phyloP scores from a whole-genome alignment of 495 filamentous ascomycete genomes.

The Ramalina intermedia region DNA sequence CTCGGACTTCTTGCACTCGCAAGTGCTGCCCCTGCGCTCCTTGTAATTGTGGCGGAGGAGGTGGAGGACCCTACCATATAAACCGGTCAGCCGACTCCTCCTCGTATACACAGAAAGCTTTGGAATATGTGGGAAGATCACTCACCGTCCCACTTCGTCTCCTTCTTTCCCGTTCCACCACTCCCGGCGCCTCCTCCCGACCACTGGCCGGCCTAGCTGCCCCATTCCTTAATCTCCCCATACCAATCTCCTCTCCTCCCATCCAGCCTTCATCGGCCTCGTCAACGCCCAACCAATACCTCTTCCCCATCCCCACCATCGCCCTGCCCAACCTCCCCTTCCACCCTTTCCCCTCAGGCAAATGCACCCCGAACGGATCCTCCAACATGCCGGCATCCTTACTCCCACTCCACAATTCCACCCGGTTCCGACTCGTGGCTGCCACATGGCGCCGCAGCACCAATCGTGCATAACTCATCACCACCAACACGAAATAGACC shows the following conservation, averaged over 20 bases:
- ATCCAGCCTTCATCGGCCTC: conserved; percentile 18
- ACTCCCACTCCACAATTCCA: conserved; percentile 25
- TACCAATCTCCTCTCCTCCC: conserved; percentile 1
- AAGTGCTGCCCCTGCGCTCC: conserved; percentile 12
- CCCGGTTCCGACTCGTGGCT: conserved; percentile 31
- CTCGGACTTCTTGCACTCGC: conserved; percentile 10
- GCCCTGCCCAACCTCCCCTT: conserved; percentile 54
- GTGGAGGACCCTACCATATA: conserved; percentile 6
- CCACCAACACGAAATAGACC: conserved; percentile 62
- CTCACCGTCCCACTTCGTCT: conserved; percentile 48
- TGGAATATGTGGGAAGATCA: not conserved
- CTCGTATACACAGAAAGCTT: not conserved
- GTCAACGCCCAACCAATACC: conserved; percentile 60
- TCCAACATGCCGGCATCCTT: conserved; percentile 37
- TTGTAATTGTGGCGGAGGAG: conserved; percentile 14
- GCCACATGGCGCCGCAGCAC: conserved; percentile 48
- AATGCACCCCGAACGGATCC: conserved; percentile 55
- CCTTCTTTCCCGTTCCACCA: conserved; percentile 51
- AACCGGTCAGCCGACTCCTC: not conserved
- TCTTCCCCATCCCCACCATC: conserved; percentile 54
- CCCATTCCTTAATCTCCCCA: conserved; percentile 23
- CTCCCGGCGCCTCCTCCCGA: conserved; percentile 27
- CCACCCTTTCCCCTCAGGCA: conserved; percentile 61
- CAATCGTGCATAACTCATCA: conserved; percentile 64
- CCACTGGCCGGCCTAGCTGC: conserved; percentile 16